phyloP scores from a whole-genome alignment of 2,329 filamentous ascomycete species.

The Trichoderma lentiforme region DNA sequence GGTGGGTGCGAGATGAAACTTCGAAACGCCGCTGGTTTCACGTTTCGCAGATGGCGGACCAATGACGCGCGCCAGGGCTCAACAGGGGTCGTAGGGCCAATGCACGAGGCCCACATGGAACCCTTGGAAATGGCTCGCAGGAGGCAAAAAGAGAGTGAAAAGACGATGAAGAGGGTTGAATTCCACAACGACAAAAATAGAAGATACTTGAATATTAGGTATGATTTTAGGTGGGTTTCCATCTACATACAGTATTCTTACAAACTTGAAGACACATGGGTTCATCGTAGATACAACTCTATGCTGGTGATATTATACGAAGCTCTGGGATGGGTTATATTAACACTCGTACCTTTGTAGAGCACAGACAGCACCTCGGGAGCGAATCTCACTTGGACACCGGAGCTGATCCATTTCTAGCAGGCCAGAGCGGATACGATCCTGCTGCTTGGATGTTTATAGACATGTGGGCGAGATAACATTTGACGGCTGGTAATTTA shows the following conservation, averaged over 20 bases:
- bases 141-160: background rate
- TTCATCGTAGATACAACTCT: background rate
- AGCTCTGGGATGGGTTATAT: background rate
- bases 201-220: background rate
- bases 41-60: constrained; percentile 20
- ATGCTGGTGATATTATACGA: background rate
- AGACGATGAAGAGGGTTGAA: background rate
- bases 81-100: constrained; percentile 1
- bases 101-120: background rate
- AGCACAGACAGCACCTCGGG: background rate
- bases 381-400: background rate
- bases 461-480: background rate
- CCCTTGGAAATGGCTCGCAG: constrained; percentile 14
- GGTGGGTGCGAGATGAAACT: constrained; percentile 11
- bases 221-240: background rate
- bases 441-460: background rate
- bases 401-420: background rate
- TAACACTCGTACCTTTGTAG: background rate
- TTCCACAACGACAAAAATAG: background rate
- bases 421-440: background rate
- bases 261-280: background rate
- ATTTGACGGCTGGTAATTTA: background rate
- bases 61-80: constrained; percentile 18
- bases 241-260: background rate
- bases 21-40: constrained; percentile 30